Evolutionary conservation across 768 basidiomycete genomes (phyloP).

Genomic region (Clitopilus passeckerianus): DNA sequence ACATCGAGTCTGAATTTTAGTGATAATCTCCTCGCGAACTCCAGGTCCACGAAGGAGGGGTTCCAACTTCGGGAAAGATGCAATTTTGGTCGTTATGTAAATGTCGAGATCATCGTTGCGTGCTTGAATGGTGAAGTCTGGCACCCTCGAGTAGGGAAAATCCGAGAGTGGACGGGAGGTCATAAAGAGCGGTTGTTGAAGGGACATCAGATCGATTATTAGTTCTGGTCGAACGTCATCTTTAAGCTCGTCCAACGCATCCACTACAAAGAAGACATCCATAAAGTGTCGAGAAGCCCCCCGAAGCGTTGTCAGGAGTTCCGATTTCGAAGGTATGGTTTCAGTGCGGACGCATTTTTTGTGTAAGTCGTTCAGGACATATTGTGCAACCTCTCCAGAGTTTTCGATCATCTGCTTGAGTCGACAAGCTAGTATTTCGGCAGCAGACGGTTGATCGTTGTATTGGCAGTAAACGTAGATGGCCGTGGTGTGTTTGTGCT

Average conservation of each 20-base stretch:
- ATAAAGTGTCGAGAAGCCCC: neutral
- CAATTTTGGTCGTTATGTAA: neutral
- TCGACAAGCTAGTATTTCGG: neutral
- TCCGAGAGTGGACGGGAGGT: neutral
- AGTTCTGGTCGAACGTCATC: neutral
- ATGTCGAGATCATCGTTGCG: neutral
- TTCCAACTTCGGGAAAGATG: neutral
- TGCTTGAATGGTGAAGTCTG: neutral
- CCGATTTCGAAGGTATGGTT: neutral
- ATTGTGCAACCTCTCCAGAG: neutral
- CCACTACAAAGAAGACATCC: neutral
- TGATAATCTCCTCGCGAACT: neutral
- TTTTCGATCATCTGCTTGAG: neutral
- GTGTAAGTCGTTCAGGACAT: neutral
- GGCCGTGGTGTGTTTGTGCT: neutral
- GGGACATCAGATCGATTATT: neutral
- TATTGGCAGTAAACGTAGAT: neutral
- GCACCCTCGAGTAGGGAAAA: neutral
- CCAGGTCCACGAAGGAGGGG: neutral
- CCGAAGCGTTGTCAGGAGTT: neutral
- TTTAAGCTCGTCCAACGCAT: neutral
- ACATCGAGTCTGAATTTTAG: neutral
- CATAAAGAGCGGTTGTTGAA: neutral
- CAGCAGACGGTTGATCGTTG: neutral
- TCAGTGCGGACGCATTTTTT: neutral